These are phyloP conservation scores for Agarophyton chilense DNA, from an alignment of 23 red algal genomes.

Conservation along the genomic window DNA sequence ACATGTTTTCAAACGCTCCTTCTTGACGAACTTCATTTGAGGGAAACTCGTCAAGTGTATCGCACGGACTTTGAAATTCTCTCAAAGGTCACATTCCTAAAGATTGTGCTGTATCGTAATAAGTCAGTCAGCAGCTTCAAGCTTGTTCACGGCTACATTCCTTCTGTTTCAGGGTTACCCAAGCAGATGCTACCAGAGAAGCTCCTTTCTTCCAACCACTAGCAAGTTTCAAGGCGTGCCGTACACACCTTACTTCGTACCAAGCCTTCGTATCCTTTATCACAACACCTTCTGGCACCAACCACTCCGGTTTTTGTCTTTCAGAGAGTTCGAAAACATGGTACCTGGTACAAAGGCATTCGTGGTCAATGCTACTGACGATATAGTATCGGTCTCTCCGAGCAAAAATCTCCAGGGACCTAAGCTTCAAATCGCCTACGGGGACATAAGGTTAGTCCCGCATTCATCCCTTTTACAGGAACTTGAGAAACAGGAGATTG, in stretches of 20 bases:
- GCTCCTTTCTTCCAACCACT: not conserved
- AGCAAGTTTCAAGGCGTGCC: not conserved
- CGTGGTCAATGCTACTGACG: too few species aligned
- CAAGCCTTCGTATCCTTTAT: not conserved
- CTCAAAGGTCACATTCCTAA: conserved; percentile 2
- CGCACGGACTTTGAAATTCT: too few species aligned
- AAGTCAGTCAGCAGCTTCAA: conserved; percentile 38
- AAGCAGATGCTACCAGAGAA: too few species aligned
- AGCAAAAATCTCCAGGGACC: too few species aligned
- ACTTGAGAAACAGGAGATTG: too few species aligned
- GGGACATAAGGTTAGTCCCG: too few species aligned
- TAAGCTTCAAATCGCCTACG: too few species aligned
- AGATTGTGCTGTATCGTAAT: conserved; percentile 19
- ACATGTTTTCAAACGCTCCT: not conserved
- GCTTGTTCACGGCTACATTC: not conserved
- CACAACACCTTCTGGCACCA: not conserved
- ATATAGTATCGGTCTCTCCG: too few species aligned
- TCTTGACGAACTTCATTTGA: not conserved
- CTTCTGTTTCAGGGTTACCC: not conserved
- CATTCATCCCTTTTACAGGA: too few species aligned
- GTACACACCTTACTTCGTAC: not conserved
- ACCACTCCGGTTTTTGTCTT: not conserved
- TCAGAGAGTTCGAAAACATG: not conserved
- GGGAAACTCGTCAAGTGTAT: not conserved
- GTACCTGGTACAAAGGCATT: not conserved